Base-by-base conservation (phyloP, 1,284 basidiomycete genomes). In the Malassezia yamatoensis region DNA sequence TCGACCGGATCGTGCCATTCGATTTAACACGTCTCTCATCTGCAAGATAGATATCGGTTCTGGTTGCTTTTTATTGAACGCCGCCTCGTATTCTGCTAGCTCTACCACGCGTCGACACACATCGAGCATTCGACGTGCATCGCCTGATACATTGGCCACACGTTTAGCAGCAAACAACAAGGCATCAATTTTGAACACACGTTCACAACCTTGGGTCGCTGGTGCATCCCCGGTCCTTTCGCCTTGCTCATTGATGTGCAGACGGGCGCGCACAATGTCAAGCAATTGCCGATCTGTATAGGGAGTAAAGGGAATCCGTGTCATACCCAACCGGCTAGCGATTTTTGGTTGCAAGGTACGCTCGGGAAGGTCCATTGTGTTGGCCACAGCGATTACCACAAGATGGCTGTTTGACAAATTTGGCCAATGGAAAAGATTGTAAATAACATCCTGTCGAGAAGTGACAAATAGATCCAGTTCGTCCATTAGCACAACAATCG, bases 351-450 rank as follows among this genome's bases (percentile, higher is more conserved):
- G 86, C 81, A 99, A 85, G 12, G 86, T 86, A 24, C 93, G 81
- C 75, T 98, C 93, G 0, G 94, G 94, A 51, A 98, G 79, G 72
- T 98, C 93, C 87, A 96, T 94, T 24, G 93, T 91, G 74, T 98
- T 98, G 11, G 94, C 94, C 1, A 99, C 90, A 0, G 94, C 94
- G 51, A 99, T 82, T 2, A 99, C 93, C 49, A 96, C 85, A 13
- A 99, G 81, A 69, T 87, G 86, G 52, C 87, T 88, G 13, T 84
- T 84, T 0, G 83, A 81, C 55, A 93, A 80, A 10, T 89, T 91
- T 1, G 93, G 94, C 93, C 94, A 98, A 75, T 96, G 96, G 81
- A 98, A 98, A 77, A 98, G 93, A 75, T 96, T 96, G 78, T 98
- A 98, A 39, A 98, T 87, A 2, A 98, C 93, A 64, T 96, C 91